These are phyloP conservation scores for Leonotis leonurus DNA, from an alignment of 257 asterid genomes.

Conservation along the genomic window DNA sequence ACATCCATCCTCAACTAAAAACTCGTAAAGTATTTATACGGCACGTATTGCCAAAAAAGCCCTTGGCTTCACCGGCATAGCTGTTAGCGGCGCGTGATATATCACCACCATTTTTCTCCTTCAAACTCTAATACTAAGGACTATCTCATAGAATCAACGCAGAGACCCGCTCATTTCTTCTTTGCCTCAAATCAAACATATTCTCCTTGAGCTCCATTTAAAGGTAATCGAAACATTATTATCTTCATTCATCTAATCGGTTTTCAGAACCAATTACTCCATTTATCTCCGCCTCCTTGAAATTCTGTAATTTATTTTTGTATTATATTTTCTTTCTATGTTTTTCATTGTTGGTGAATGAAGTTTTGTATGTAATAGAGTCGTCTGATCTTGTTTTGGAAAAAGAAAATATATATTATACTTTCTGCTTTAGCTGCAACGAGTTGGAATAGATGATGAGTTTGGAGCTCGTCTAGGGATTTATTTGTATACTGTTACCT, in stretches of 20 bases:
- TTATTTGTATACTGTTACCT: background rate
- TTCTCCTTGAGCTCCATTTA: conserved; percentile 26
- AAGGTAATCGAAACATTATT: conserved; percentile 23
- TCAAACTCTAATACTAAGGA: background rate
- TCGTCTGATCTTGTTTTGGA: conserved; percentile 27
- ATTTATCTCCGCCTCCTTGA: conserved; percentile 1
- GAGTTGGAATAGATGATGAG: conserved; percentile 16
- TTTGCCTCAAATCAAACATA: background rate
- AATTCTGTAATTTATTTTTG: background rate
- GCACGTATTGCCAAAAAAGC: conserved; percentile 43
- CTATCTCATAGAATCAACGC: conserved; percentile 20
- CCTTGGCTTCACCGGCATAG: conserved; percentile 30
- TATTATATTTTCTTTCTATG: background rate
- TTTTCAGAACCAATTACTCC: background rate
- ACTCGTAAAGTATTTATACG: conserved; percentile 26
- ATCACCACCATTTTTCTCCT: background rate
- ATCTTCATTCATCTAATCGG: conserved; percentile 1
- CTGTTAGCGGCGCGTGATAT: conserved; percentile 14
- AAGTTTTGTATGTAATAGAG: background rate
- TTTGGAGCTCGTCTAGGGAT: conserved; percentile 30
- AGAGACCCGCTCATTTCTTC: conserved; percentile 19
- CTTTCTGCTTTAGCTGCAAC: conserved; percentile 22
- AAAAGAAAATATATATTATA: background rate
- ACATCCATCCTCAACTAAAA: no score
- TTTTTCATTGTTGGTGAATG: conserved; percentile 8